Evolutionary conservation across 2,329 filamentous ascomycete genomes (phyloP).

Genomic region (Colletotrichum sidae): DNA sequence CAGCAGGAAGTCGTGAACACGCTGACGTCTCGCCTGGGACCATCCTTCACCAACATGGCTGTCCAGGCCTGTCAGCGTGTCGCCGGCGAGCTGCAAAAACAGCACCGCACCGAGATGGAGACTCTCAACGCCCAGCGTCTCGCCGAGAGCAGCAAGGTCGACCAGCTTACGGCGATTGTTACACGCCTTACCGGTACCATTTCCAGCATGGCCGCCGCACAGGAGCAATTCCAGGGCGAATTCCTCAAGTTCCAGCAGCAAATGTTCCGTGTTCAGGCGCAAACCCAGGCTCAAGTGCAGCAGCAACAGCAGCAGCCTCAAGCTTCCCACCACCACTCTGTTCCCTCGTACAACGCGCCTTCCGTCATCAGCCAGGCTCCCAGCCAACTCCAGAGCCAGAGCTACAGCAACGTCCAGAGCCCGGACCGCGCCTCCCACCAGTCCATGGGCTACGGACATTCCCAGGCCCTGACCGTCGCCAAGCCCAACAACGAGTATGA

Average conservation of each 20-base stretch:
- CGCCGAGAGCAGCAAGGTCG: constrained; percentile 73
- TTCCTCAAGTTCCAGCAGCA: constrained; percentile 69
- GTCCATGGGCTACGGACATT: constrained; percentile 36
- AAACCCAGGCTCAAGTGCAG: constrained; percentile 26
- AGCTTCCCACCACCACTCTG: constrained; percentile 30
- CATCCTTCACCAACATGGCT: constrained; percentile 74
- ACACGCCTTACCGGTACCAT: constrained; percentile 76
- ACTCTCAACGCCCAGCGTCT: constrained; percentile 62
- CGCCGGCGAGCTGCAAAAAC: constrained; percentile 75
- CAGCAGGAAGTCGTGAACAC: constrained; percentile 75
- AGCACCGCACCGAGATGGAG: constrained; percentile 63
- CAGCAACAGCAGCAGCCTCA: constrained; percentile 35
- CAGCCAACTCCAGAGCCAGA: constrained; percentile 39
- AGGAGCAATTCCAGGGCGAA: constrained; percentile 75
- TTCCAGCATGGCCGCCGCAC: constrained; percentile 74
- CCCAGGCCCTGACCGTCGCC: constrained; percentile 36
- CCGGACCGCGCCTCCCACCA: constrained; percentile 35
- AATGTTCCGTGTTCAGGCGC: constrained; percentile 55
- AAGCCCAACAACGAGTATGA: constrained; percentile 42
- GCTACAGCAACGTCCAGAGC: constrained; percentile 40
- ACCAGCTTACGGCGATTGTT: constrained; percentile 76
- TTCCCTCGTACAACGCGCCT: constrained; percentile 29
- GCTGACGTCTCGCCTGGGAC: constrained; percentile 73
- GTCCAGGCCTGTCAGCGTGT: constrained; percentile 75
- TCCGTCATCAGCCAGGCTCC: constrained; percentile 34